Base-by-base conservation (phyloP, 306 rosid species). In the Prunus davidiana region DNA sequence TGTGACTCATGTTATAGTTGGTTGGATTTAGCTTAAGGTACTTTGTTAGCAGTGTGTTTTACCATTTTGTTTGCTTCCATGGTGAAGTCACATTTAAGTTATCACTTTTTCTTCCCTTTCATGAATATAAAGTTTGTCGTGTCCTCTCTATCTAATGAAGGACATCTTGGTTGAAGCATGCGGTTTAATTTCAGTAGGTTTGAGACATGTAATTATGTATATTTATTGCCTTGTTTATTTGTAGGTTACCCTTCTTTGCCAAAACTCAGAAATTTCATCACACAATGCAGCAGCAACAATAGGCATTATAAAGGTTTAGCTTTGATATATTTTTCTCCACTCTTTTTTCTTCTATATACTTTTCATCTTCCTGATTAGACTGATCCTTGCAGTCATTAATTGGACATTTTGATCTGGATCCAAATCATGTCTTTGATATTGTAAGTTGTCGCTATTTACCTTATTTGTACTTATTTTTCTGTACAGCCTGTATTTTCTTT, bases 361-460 rank as follows among this genome's bases (percentile, higher is more conserved):
- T 43, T 61, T 46, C 60, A 20, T 51, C 60, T 70, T 78, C 18
- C 78, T 86, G 82, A 79, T 69, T 69, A 54, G 27, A 67, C 20
- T 41, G 63, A 55, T 85, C 50, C 82, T 52, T 90, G 96, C 98
- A 95, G 98, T 95, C 98, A 34, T 82, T 95, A 76, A 95, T 95
- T 81, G 98, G 98, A 81, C 98, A 95, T 83, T 95, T 95, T 75
- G 98, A 95, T 87, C 82, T 95, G 88, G 98, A 95, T 71, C 98
- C 98, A 76, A 95, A 95, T 83, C 98, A 97, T 38, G 97, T 93
- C 28, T 95, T 95, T 81, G 98, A 92, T 88, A 92, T 95, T 54
- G 98, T 95, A 89, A 87, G 98, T 86, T 75, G 27, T 77, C 18
- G 30, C 64, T 20, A 19, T 58, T 60, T 57, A 14, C 75, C 49